These are phyloP conservation scores for Corynascus novoguineensis DNA, from an alignment of 495 filamentous ascomycete species.

Conservation along the genomic window DNA sequence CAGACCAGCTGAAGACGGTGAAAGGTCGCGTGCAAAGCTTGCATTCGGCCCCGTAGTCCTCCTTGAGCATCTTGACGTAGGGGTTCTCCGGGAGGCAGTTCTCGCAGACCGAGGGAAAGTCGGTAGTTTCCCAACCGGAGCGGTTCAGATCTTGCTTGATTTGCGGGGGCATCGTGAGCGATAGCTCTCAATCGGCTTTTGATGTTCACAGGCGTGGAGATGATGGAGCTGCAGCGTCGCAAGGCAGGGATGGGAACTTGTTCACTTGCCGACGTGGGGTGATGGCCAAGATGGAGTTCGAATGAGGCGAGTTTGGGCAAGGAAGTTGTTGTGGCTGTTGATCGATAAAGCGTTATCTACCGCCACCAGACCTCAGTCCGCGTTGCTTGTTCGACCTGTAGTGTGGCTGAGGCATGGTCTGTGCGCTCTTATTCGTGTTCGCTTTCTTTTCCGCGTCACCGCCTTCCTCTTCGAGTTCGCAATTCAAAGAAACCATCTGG, in stretches of 20 bases:
- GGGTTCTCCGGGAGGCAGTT: slow-evolving; percentile 91
- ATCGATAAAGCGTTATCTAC: slow-evolving; percentile 16
- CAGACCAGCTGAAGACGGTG: slow-evolving; percentile 89
- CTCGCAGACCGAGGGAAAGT: slow-evolving; percentile 63
- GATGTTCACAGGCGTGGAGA: background rate
- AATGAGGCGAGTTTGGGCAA: slow-evolving; percentile 3
- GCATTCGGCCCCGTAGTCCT: slow-evolving; percentile 80
- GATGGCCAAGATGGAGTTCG: too few relatives aligned
- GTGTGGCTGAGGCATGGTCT: background rate
- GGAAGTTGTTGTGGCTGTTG: slow-evolving; percentile 8
- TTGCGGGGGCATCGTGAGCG: slow-evolving; percentile 47
- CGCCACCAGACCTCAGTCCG: background rate
- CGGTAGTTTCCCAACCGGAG: slow-evolving; percentile 91
- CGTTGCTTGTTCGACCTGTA: too few relatives aligned
- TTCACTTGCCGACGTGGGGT: too few relatives aligned
- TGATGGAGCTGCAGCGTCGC: background rate
- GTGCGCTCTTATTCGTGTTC: slow-evolving; percentile 21
- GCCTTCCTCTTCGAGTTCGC: slow-evolving; percentile 9
- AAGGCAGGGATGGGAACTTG: too few relatives aligned
- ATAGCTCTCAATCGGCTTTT: background rate
- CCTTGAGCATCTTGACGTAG: slow-evolving; percentile 97
- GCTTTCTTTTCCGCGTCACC: slow-evolving; percentile 3
- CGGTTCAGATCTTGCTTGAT: slow-evolving; percentile 97
- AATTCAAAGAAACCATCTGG: background rate
- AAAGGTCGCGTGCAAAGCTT: slow-evolving; percentile 92